Base-by-base conservation (phyloP, 176 grass and related monocot genomes). In the Microstegium vimineum region DNA sequence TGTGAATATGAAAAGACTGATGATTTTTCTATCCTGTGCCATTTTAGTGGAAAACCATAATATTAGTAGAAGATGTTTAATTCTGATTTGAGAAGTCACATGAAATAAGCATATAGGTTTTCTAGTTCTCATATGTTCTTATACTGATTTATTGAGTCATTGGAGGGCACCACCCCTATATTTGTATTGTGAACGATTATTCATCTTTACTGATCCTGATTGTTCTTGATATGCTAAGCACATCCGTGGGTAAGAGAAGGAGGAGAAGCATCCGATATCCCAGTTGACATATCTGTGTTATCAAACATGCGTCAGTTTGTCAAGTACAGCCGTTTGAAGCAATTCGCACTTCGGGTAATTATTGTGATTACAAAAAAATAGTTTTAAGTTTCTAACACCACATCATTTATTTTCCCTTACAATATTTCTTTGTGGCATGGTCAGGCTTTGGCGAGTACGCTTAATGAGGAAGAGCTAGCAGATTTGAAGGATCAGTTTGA, bases 181-280 rank as follows among this genome's bases (percentile, higher is more conserved):
- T 47, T 67, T 34, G 83, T 22, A 5, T 79, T 74, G 36, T 11
- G 60, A 73, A 83, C 22, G 41, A 18, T 18, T 73, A 6, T 34
- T 34, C 38, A 62, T 62, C 20, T 79, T 83, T 69, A 62, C 52
- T 87, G 35, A 90, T 54, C 40, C 18, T 79, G 23, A 17, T 69
- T 83, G 12, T 90, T 35, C 60, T 83, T 83, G 23, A 74, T 68
- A 59, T 91, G 69, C 78, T 73, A 60, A 99, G 97, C 97, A 2
- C 97, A 99, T 85, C 97, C 97, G 69, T 99, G 97, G 97, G 97
- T 96, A 61, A 93, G 86, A 90, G 96, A 99, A 94, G 93, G 91
- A 27, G 97, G 97, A 57, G 85, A 90, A 59, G 97, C 97, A 86
- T 93, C 97, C 5, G 93, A 99, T 76, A 99, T 99, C 62, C 93